phyloP scores from a whole-genome alignment of 2,329 filamentous ascomycete genomes.

The Paecilomyces niveus region DNA sequence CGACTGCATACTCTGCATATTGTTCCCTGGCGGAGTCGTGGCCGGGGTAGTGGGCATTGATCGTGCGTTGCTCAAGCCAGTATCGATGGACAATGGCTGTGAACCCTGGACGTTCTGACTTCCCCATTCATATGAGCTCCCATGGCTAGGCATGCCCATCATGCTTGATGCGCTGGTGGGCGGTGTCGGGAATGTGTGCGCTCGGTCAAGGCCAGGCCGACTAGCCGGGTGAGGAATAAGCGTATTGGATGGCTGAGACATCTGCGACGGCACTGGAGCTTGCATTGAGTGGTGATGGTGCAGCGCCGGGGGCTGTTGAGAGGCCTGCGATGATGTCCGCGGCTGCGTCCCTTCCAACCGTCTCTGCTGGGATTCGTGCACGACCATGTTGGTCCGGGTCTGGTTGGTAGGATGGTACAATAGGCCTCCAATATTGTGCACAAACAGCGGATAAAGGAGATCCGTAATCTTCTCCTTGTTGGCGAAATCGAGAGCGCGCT shows the following conservation, averaged over 20 bases:
- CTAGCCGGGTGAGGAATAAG: conserved; percentile 55
- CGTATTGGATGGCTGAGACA: conserved; percentile 60
- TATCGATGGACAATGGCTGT: conserved; percentile 76
- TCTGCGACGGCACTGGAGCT: conserved; percentile 49
- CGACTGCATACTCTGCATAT: conserved; percentile 68
- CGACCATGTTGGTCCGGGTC: conserved; percentile 72
- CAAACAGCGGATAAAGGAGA: conserved; percentile 87
- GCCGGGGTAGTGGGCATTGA: conserved; percentile 89
- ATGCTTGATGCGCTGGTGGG: conserved; percentile 88
- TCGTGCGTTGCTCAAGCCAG: conserved; percentile 66
- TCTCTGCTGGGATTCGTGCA: conserved; percentile 72
- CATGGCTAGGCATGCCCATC: conserved; percentile 66
- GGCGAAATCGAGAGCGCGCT: conserved; percentile 93
- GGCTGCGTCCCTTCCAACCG: conserved; percentile 57
- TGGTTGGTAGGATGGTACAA: conserved; percentile 86
- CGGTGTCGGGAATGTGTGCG: conserved; percentile 89
- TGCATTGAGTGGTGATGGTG: conserved; percentile 62
- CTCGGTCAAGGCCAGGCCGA: conserved; percentile 71
- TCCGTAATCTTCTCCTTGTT: conserved; percentile 99
- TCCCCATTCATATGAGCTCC: conserved; percentile 73
- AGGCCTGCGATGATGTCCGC: conserved; percentile 58
- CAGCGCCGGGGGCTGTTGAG: conserved; percentile 53
- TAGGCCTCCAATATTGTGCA: conserved; percentile 90
- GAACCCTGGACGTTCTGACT: conserved; percentile 53
- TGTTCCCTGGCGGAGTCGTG: conserved; percentile 75